phyloP scores from a whole-genome alignment of 257 asterid genomes.

The Fraxinus quadrangulata region DNA sequence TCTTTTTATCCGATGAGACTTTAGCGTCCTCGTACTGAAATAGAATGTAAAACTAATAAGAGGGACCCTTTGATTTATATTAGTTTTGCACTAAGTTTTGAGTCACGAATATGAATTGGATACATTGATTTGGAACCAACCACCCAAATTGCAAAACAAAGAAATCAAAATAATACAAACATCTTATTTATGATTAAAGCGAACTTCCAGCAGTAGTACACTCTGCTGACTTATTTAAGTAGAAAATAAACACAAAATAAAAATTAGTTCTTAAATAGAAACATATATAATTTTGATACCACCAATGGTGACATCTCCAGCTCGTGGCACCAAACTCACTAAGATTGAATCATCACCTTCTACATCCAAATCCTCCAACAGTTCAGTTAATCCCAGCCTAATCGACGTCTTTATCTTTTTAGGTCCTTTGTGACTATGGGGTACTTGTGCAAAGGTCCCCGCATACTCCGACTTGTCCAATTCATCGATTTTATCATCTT shows the following conservation, averaged over 20 bases:
- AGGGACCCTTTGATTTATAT: no score
- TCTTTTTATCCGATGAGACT: no score
- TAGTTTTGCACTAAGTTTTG: no score
- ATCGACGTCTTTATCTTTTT: slow-evolving; percentile 11
- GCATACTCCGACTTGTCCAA: slow-evolving; percentile 37
- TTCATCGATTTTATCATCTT: slow-evolving; percentile 30
- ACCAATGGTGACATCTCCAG: slow-evolving; percentile 34
- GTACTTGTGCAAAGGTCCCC: slow-evolving; percentile 34
- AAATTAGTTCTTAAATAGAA: not conserved
- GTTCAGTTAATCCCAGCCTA: slow-evolving; percentile 30
- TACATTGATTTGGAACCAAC: no score
- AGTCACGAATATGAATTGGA: no score
- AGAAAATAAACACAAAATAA: not conserved
- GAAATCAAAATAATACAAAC: no score
- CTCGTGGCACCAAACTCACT: slow-evolving; percentile 32
- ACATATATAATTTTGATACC: slow-evolving; percentile 28
- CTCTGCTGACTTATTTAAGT: not conserved
- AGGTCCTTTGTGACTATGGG: slow-evolving; percentile 18
- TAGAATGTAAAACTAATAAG: no score
- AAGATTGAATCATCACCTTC: slow-evolving; percentile 28
- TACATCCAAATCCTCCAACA: slow-evolving; percentile 32
- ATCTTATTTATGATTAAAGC: no score
- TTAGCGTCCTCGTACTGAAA: no score
- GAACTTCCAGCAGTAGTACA: no score
- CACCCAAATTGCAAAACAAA: no score